These are phyloP conservation scores for Moesziomyces aphidis DNA, from an alignment of 1,284 basidiomycete genomes.

Conservation along the genomic window DNA sequence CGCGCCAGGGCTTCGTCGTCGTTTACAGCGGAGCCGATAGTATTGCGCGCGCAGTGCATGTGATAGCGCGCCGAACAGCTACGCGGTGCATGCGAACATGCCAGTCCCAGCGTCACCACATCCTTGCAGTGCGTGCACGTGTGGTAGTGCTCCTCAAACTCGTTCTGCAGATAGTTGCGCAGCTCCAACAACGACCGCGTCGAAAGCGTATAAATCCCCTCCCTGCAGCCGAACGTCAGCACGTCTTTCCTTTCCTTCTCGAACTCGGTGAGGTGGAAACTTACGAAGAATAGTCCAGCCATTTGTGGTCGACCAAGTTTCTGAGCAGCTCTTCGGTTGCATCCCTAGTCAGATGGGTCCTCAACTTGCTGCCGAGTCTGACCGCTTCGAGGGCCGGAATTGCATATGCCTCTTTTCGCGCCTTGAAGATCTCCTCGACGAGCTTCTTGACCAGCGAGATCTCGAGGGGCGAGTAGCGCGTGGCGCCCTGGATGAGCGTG, in stretches of 20 bases:
- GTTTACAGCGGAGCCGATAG: conserved; percentile 17
- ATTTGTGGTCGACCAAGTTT: conserved; percentile 83
- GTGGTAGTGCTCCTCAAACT: conserved; percentile 76
- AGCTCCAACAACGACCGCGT: conserved; percentile 81
- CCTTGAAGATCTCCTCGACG: conserved; percentile 85
- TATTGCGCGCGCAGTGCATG: conserved; percentile 35
- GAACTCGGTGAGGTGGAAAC: conserved; percentile 57
- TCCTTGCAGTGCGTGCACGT: conserved; percentile 82
- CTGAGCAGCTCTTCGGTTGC: conserved; percentile 79
- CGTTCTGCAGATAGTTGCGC: conserved; percentile 77
- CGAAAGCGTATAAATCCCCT: conserved; percentile 80
- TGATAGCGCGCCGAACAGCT: conserved; percentile 30
- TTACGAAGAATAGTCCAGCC: conserved; percentile 81
- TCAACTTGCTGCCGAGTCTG: conserved; percentile 72
- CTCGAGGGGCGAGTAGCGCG: conserved; percentile 54
- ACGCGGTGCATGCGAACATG: conserved; percentile 9
- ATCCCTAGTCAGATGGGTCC: conserved; percentile 78
- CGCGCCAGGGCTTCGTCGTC: conserved; percentile 22
- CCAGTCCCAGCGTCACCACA: conserved; percentile 69
- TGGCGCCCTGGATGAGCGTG: conserved; percentile 53
- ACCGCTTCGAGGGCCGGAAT: conserved; percentile 79
- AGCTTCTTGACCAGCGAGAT: conserved; percentile 56
- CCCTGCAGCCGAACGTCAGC: neutral
- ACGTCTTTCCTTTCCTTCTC: neutral
- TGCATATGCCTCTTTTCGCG: conserved; percentile 78